Conservation (phyloP, 2,329 filamentous ascomycete genomes). For the Aspergillus ibericus region DNA sequence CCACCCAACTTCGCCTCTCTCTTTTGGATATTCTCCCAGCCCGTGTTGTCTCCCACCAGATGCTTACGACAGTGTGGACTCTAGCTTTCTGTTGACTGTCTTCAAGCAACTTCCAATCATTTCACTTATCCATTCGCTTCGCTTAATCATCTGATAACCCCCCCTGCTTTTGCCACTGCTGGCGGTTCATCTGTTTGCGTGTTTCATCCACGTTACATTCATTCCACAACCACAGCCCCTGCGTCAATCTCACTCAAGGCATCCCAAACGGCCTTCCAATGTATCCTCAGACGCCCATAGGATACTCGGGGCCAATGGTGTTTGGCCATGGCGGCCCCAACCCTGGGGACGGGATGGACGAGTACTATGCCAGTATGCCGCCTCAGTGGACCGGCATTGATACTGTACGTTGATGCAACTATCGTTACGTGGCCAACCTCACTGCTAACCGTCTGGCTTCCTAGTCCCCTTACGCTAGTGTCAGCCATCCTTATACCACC, state of each 20-base stretch:
- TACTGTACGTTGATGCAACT: constrained; percentile 28
- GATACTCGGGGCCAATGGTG: constrained; percentile 29
- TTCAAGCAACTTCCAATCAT: neutral
- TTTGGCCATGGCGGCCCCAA: constrained; percentile 22
- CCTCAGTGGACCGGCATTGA: constrained; percentile 31
- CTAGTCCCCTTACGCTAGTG: constrained; percentile 28
- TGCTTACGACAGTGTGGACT: neutral
- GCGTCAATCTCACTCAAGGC: constrained; percentile 7
- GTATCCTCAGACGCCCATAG: constrained; percentile 24
- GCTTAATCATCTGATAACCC: constrained; percentile 5
- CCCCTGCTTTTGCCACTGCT: constrained; percentile 9
- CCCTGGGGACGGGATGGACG: constrained; percentile 28
- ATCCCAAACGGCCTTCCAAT: constrained; percentile 28
- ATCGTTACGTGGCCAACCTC: neutral
- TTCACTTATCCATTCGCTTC: neutral
- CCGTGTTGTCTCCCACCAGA: neutral
- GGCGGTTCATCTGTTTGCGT: constrained; percentile 7
- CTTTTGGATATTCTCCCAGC: constrained; percentile 4
- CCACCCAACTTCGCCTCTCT: constrained; percentile 18
- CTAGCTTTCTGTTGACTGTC: neutral
- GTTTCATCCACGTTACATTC: constrained; percentile 28
- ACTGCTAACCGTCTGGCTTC: constrained; percentile 8
- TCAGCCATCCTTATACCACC: constrained; percentile 36
- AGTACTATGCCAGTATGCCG: constrained; percentile 30
- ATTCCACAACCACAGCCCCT: constrained; percentile 16